phyloP scores from a whole-genome alignment of 306 rosid species.

The Crotalaria pallida region DNA sequence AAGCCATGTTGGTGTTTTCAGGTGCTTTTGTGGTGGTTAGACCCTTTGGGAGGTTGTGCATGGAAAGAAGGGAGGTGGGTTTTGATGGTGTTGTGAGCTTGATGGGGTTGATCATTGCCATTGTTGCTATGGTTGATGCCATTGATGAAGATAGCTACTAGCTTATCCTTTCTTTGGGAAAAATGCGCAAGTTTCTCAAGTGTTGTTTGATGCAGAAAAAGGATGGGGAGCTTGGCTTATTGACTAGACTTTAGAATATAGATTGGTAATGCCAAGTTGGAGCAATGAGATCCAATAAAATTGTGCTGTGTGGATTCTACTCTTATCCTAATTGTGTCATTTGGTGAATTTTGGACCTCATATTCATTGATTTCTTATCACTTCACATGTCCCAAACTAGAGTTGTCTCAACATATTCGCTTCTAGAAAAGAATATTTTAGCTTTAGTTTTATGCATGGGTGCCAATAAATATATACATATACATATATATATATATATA shows the following conservation, averaged over 20 bases:
- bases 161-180: background rate
- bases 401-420: background rate
- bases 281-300: slow-evolving; percentile 45
- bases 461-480: too few species aligned
- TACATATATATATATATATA: too few species aligned
- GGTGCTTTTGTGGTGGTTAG: slow-evolving; percentile 22
- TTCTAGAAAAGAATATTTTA: too few species aligned
- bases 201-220: background rate
- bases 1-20: slow-evolving; percentile 13
- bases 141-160: slow-evolving; percentile 26
- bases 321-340: slow-evolving; percentile 49
- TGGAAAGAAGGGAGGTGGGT: slow-evolving; percentile 42
- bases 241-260: slow-evolving; percentile 20
- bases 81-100: slow-evolving; percentile 32
- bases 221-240: background rate
- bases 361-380: slow-evolving; percentile 50
- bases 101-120: slow-evolving; percentile 59
- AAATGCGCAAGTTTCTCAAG: background rate
- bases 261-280: slow-evolving; percentile 27
- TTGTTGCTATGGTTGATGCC: slow-evolving; percentile 83
- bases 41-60: slow-evolving; percentile 59
- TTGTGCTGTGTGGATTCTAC: slow-evolving; percentile 48
- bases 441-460: too few species aligned
- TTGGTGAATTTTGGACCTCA: slow-evolving; percentile 42
- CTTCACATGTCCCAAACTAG: background rate